Evolutionary conservation across 805 yeast species (phyloP).

Genomic region (Debaryomyces tyrocola): DNA sequence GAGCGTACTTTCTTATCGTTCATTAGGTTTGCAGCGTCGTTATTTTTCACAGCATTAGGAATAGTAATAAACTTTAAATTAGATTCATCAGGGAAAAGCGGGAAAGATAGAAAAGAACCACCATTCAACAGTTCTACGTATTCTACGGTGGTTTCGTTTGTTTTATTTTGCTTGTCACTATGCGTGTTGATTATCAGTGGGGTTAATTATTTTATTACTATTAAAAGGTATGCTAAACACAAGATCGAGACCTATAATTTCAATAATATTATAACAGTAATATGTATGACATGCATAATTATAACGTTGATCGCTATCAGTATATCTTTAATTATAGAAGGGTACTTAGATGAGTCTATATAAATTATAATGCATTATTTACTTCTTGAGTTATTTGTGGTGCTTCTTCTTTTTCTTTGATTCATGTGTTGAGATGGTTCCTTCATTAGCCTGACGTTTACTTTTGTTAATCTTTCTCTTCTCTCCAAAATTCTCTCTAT

Average conservation of each 20-base stretch:
- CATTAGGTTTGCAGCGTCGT: slow-evolving; percentile 45
- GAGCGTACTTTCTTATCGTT: slow-evolving; percentile 54
- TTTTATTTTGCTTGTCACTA: slow-evolving; percentile 40
- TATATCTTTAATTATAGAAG: slow-evolving; percentile 25
- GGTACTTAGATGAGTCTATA: slow-evolving; percentile 7
- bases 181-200: slow-evolving; percentile 38
- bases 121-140: slow-evolving; percentile 12
- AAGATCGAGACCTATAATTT: slow-evolving; percentile 40
- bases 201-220: slow-evolving; percentile 43
- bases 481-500: slow-evolving; percentile 84
- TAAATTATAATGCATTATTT: background rate
- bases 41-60: slow-evolving; percentile 48
- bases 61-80: slow-evolving; percentile 46
- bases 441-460: slow-evolving; percentile 24
- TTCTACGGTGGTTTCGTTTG: slow-evolving; percentile 31
- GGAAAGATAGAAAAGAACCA: slow-evolving; percentile 3
- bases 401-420: slow-evolving; percentile 9
- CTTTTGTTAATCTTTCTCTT: slow-evolving; percentile 51
- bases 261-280: slow-evolving; percentile 27
- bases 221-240: slow-evolving; percentile 43
- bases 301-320: slow-evolving; percentile 36
- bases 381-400: background rate
- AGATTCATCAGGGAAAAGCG: slow-evolving; percentile 24
- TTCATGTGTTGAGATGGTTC: slow-evolving; percentile 6
- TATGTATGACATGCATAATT: slow-evolving; percentile 33